Conservation (phyloP, 768 basidiomycete genomes). For the Dioszegia aurantiaca region DNA sequence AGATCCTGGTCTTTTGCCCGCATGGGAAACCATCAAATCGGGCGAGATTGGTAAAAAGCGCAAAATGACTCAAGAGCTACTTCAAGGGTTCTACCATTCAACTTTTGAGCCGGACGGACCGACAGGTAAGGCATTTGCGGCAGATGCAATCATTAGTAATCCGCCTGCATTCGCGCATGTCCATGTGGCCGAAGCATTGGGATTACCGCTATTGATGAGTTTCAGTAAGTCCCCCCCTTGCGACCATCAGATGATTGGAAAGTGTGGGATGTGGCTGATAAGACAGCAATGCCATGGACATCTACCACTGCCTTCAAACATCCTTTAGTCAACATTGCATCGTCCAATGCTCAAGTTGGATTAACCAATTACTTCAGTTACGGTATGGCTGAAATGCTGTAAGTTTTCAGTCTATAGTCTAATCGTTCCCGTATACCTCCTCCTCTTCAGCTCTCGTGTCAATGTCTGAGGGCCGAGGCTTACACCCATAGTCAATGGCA, state of each 20-base stretch:
- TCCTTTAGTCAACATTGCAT: conserved; percentile 63
- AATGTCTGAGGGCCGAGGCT: background rate
- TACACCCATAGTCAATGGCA: conserved; percentile 37
- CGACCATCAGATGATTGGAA: too few species aligned
- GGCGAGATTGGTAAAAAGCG: conserved; percentile 64
- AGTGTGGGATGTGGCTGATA: conserved; percentile 9
- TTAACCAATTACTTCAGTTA: conserved; percentile 64
- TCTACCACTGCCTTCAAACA: conserved; percentile 62
- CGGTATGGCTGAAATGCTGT: conserved; percentile 62
- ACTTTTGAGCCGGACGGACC: conserved; percentile 58
- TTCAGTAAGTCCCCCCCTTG: conserved; percentile 55
- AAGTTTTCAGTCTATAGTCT: conserved; percentile 3
- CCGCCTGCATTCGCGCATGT: conserved; percentile 67
- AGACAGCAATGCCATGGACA: conserved; percentile 66
- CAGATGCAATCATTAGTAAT: conserved; percentile 67
- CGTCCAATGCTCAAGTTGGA: conserved; percentile 59
- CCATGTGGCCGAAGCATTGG: conserved; percentile 65
- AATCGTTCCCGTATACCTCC: background rate
- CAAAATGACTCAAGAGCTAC: conserved; percentile 63
- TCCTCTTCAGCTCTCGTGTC: background rate
- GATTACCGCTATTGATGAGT: conserved; percentile 60
- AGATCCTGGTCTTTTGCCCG: conserved; percentile 68
- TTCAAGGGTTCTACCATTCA: conserved; percentile 62
- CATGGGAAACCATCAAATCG: conserved; percentile 60
- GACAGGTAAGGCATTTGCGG: conserved; percentile 58